Conservation (phyloP, 495 filamentous ascomycete species). For the Penicillium canariense region DNA sequence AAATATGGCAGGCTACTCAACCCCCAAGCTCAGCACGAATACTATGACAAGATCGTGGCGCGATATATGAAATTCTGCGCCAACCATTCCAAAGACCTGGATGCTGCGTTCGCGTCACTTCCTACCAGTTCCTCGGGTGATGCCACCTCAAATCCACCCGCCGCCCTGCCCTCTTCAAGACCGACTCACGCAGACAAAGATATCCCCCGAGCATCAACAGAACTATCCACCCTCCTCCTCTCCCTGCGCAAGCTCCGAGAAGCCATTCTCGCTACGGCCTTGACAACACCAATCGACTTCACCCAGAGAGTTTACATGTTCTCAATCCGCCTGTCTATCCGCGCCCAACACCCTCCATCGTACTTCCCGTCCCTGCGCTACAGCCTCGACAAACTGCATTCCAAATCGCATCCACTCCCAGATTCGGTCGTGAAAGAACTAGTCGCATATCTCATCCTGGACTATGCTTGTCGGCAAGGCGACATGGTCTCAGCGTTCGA, state of each 20-base stretch:
- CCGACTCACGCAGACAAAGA: slow-evolving; percentile 20
- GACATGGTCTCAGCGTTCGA: slow-evolving; percentile 70
- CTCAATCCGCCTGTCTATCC: slow-evolving; percentile 77
- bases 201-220: slow-evolving; percentile 40
- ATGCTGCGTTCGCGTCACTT: slow-evolving; percentile 69
- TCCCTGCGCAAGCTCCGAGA: slow-evolving; percentile 92
- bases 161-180: slow-evolving; percentile 24
- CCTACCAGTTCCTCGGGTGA: slow-evolving; percentile 44
- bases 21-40: slow-evolving; percentile 70
- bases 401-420: slow-evolving; percentile 56
- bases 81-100: slow-evolving; percentile 63
- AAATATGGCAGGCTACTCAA: slow-evolving; percentile 64
- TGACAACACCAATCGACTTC: slow-evolving; percentile 59
- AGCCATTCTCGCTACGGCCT: slow-evolving; percentile 66
- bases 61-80: slow-evolving; percentile 88
- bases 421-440: slow-evolving; percentile 71
- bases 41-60: slow-evolving; percentile 80
- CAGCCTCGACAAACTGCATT: slow-evolving; percentile 70
- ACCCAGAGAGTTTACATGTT: slow-evolving; percentile 71
- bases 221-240: slow-evolving; percentile 59
- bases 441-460: slow-evolving; percentile 76
- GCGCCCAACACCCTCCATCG: slow-evolving; percentile 74
- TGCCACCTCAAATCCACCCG: slow-evolving; percentile 42
- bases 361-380: slow-evolving; percentile 86
- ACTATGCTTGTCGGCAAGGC: slow-evolving; percentile 81